Percentiles rank a stretch among this genome's conserved stretches.
Evolutionary conservation across 2,329 filamentous ascomycete genomes (phyloP).

Genomic region (Phyllosticta citriasiana): DNA sequence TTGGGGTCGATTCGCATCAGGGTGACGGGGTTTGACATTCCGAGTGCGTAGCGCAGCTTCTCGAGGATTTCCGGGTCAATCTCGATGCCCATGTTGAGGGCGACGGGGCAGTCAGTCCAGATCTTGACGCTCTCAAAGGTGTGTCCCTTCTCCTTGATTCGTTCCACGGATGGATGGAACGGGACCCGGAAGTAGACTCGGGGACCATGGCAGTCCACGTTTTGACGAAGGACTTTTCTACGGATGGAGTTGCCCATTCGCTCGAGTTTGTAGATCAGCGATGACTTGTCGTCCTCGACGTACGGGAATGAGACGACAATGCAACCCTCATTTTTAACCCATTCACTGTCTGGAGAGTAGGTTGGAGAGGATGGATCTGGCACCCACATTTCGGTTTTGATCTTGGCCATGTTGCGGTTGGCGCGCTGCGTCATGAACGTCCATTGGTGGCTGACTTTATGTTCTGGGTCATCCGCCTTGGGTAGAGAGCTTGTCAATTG

Average conservation of each 20-base stretch:
- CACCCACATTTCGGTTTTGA: constrained; percentile 58
- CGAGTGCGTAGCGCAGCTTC: constrained; percentile 56
- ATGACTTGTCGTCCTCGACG: constrained; percentile 20
- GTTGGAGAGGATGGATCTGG: constrained; percentile 51
- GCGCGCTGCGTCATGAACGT: constrained; percentile 61
- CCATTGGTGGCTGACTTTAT: constrained; percentile 42
- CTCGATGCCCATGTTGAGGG: constrained; percentile 36
- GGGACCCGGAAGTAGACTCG: constrained; percentile 59
- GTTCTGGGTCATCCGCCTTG: constrained; percentile 17
- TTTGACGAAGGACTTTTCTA: constrained; percentile 11
- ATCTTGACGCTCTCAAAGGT: constrained; percentile 51
- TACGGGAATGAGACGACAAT: constrained; percentile 57
- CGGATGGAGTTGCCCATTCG: constrained; percentile 24
- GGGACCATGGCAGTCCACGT: constrained; percentile 34
- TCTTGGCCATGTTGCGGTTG: constrained; percentile 59
- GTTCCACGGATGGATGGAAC: constrained; percentile 47
- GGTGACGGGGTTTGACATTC: constrained; percentile 54
- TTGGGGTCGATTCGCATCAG: constrained; percentile 58
- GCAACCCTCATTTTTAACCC: constrained; percentile 47
- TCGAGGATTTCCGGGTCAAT: constrained; percentile 45
- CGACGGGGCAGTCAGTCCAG: constrained; percentile 49
- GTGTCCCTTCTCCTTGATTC: constrained; percentile 52
- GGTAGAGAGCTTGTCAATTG: constrained; percentile 43
- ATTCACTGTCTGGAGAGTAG: constrained; percentile 39
- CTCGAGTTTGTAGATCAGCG: constrained; percentile 21